These are phyloP conservation scores for Albizia julibrissin DNA, from an alignment of 306 rosid genomes.

Conservation along the genomic window DNA sequence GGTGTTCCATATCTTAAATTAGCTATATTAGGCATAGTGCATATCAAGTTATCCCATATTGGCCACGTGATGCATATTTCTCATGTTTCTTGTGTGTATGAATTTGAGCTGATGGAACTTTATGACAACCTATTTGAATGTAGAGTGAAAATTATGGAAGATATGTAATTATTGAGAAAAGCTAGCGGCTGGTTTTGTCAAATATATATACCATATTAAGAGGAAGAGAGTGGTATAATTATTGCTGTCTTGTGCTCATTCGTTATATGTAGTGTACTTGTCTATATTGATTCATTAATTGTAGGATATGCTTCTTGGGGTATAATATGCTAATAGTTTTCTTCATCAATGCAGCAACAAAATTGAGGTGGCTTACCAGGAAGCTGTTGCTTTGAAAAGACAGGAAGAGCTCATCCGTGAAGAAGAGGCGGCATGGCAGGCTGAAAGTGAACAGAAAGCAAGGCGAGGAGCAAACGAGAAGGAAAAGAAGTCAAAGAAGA, in stretches of 20 bases:
- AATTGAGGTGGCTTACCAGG: constrained; percentile 98
- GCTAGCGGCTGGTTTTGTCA: neutral
- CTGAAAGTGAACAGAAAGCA: constrained; percentile 86
- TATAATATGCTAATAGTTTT: constrained; percentile 30
- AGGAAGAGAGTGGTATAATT: neutral
- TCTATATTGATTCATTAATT: neutral
- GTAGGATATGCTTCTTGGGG: constrained; percentile 14
- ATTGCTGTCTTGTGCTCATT: neutral
- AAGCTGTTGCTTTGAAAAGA: constrained; percentile 96
- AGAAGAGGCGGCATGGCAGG: constrained; percentile 98
- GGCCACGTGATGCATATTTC: neutral
- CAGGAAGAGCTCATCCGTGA: constrained; percentile 99
- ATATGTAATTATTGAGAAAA: constrained; percentile 18
- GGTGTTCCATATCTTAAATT: neutral
- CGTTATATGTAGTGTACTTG: neutral
- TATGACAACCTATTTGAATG: neutral
- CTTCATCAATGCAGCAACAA: constrained; percentile 72
- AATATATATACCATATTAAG: neutral
- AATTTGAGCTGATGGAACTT: neutral
- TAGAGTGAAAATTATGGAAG: neutral
- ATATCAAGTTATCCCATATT: neutral
- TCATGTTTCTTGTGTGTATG: neutral
- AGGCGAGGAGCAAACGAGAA: constrained; percentile 76
- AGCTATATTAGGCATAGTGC: neutral
- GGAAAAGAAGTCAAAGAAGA: constrained; percentile 93